A percentile compares a stretch with the other conserved stretches of the same genome.
These are phyloP conservation scores for Lanmaoa rubissima DNA, from an alignment of 768 basidiomycete species.

Conservation along the genomic window DNA sequence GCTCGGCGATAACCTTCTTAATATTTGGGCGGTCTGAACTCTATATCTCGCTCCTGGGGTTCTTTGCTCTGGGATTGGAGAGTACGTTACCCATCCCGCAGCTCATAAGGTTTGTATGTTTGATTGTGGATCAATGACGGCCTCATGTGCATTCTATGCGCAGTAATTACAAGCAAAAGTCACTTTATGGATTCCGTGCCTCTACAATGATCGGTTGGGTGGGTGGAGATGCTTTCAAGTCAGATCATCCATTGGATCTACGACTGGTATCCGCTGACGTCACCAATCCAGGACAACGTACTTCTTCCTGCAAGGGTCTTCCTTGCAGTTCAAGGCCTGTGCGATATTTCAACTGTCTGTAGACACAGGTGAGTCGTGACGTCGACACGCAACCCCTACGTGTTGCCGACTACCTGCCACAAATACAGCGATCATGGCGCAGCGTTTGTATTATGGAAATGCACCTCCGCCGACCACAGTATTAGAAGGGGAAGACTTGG, in stretches of 20 bases:
- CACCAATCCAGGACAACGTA: conserved; percentile 58
- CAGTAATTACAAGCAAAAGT: conserved; percentile 78
- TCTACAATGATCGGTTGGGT: conserved; percentile 83
- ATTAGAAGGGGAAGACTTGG: conserved; percentile 58
- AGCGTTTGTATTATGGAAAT: conserved; percentile 74
- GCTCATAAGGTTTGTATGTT: conserved; percentile 58
- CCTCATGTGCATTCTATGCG: conserved; percentile 19
- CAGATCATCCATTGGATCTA: conserved; percentile 20
- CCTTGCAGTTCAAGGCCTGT: conserved; percentile 80
- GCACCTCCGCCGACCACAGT: conserved; percentile 54
- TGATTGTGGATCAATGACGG: conserved; percentile 2
- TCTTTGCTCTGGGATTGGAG: conserved; percentile 76
- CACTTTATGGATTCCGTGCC: conserved; percentile 80
- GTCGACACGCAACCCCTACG: conserved; percentile 1
- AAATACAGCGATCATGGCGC: conserved; percentile 61
- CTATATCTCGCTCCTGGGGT: conserved; percentile 67
- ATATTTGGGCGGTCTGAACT: conserved; percentile 63
- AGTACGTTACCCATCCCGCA: conserved; percentile 87
- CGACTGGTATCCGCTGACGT: conserved; percentile 16
- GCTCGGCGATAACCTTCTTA: conserved; percentile 70
- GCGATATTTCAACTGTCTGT: conserved; percentile 81
- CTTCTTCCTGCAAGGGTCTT: conserved; percentile 71
- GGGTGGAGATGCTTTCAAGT: conserved; percentile 88
- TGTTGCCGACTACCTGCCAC: conserved; percentile 11
- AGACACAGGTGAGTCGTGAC: conserved; percentile 58